Conservation (phyloP, 2,329 filamentous ascomycete genomes). For the Trichoderma sp. region DNA sequence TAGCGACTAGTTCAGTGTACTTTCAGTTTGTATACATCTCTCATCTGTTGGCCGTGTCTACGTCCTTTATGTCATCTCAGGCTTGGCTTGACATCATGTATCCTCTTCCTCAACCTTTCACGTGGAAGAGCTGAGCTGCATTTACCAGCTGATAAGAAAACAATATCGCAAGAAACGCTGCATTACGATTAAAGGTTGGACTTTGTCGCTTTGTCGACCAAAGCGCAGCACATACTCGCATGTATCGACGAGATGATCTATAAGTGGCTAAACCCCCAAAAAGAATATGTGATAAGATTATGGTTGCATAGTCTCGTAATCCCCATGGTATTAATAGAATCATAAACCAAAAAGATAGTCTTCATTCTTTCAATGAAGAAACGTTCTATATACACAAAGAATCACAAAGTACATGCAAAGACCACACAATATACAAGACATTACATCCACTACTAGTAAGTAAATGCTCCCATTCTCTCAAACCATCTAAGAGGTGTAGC, state of each 20-base stretch:
- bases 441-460: not conserved
- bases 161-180: not conserved
- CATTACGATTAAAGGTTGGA: not conserved
- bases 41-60: not conserved
- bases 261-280: too few species aligned
- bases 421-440: not conserved
- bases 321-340: not conserved
- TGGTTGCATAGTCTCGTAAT: too few species aligned
- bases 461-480: too few species aligned
- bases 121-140: not conserved
- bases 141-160: not conserved
- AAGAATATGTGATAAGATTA: not conserved
- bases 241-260: not conserved
- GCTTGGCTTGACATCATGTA: not conserved
- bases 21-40: not conserved
- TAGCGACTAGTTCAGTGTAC: not conserved
- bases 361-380: not conserved
- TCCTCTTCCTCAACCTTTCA: not conserved
- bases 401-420: not conserved
- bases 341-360: not conserved
- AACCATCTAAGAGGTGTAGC: constrained; percentile 39
- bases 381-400: not conserved
- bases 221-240: not conserved
- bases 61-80: not conserved
- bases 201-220: not conserved